These are phyloP conservation scores for Chlorella sp. DNA, from an alignment of 139 green algal genomes.

Conservation along the genomic window DNA sequence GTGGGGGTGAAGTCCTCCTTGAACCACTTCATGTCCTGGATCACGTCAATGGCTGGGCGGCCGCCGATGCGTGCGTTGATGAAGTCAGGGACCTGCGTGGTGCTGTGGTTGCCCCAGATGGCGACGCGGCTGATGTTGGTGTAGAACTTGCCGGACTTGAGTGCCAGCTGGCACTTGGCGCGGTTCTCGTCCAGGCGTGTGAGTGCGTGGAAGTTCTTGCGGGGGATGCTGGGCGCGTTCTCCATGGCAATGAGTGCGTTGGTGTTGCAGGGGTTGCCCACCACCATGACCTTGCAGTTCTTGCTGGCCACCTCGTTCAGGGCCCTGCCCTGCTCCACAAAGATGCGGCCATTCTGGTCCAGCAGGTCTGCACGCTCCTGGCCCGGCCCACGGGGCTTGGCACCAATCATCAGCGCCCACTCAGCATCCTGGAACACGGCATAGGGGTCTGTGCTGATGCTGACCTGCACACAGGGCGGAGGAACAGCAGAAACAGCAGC, in stretches of 20 bases:
- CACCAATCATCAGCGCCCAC: slow-evolving; percentile 89
- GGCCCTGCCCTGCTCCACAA: slow-evolving; percentile 65
- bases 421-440: slow-evolving; percentile 81
- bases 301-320: slow-evolving; percentile 70
- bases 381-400: slow-evolving; percentile 84
- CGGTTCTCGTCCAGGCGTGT: slow-evolving; percentile 76
- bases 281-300: slow-evolving; percentile 81
- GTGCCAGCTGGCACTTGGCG: slow-evolving; percentile 88
- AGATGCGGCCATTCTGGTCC: slow-evolving; percentile 86
- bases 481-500: no score
- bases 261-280: slow-evolving; percentile 93
- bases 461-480: no score
- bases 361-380: slow-evolving; percentile 90
- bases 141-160: slow-evolving; percentile 86
- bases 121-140: slow-evolving; percentile 70
- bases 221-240: slow-evolving; percentile 73
- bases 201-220: slow-evolving; percentile 84
- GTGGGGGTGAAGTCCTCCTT: slow-evolving; percentile 85
- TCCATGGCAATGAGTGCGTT: slow-evolving; percentile 85
- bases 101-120: slow-evolving; percentile 96
- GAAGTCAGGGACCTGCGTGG: slow-evolving; percentile 92
- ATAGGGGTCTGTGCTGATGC: slow-evolving; percentile 70
- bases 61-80: slow-evolving; percentile 86
- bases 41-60: slow-evolving; percentile 70
- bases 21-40: slow-evolving; percentile 56